phyloP scores from a whole-genome alignment of 306 rosid genomes.

The Malus sieversii region DNA sequence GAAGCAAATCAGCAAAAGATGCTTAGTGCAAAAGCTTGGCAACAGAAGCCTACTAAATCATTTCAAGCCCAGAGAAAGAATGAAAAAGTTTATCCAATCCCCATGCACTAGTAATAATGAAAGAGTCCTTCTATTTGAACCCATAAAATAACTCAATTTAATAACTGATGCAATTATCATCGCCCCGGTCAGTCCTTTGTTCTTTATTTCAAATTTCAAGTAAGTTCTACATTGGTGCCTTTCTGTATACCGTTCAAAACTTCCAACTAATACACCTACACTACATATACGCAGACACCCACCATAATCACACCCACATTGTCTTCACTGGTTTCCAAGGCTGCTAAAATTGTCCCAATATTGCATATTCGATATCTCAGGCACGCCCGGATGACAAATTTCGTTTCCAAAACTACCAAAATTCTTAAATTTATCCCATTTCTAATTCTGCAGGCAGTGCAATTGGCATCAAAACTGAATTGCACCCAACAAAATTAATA shows the following conservation, averaged over 20 bases:
- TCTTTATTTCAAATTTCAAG: neutral
- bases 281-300: neutral
- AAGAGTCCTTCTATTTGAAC: neutral
- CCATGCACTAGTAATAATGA: neutral
- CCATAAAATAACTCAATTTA: neutral
- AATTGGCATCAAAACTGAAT: neutral
- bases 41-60: neutral
- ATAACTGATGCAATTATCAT: neutral
- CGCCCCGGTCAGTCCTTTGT: neutral
- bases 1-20: constrained; percentile 68
- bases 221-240: neutral
- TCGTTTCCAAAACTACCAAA: neutral
- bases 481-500: neutral
- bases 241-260: neutral
- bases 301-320: neutral
- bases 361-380: neutral
- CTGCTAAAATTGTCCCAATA: neutral
- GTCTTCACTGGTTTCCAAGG: neutral
- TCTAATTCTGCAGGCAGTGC: neutral
- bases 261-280: neutral
- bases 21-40: constrained; percentile 3
- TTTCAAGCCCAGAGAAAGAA: constrained; percentile 2
- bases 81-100: constrained; percentile 3
- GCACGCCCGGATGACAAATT: neutral
- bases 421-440: neutral